A percentile compares a stretch with the other conserved stretches of the same genome.
These are phyloP conservation scores for Tylopilus vinaceipallidus DNA, from an alignment of 768 basidiomycete species.

Conservation along the genomic window DNA sequence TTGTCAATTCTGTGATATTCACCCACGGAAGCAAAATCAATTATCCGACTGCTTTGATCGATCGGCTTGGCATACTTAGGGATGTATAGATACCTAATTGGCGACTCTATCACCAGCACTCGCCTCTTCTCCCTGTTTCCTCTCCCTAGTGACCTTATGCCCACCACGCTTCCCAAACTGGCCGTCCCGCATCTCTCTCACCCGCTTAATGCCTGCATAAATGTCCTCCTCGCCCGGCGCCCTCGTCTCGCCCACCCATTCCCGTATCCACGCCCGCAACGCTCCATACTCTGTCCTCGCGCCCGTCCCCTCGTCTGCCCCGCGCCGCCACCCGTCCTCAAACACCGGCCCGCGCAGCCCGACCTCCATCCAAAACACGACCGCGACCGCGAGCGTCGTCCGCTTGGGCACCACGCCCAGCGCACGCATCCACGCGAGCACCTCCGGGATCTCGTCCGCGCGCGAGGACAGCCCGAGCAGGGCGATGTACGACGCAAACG, in stretches of 20 bases:
- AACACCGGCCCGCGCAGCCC: constrained; percentile 59
- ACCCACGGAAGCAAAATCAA: too few species aligned
- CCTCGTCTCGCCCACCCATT: constrained; percentile 52
- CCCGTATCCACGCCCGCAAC: constrained; percentile 46
- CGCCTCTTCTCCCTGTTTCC: too few species aligned
- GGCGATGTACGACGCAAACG: constrained; percentile 58
- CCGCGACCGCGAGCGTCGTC: constrained; percentile 54
- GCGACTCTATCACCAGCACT: too few species aligned
- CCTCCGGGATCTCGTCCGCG: constrained; percentile 60
- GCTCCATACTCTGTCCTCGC: constrained; percentile 24
- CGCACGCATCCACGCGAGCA: constrained; percentile 72
- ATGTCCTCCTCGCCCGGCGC: constrained; percentile 45
- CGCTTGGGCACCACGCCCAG: constrained; percentile 51
- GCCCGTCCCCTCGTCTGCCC: too few species aligned
- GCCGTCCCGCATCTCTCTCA: constrained; percentile 29
- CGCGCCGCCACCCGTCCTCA: constrained; percentile 37
- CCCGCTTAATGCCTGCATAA: constrained; percentile 24
- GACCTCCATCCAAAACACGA: constrained; percentile 74
- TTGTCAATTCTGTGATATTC: too few species aligned
- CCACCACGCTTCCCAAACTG: constrained; percentile 18
- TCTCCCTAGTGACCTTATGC: too few species aligned
- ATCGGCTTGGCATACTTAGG: too few species aligned
- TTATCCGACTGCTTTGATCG: too few species aligned
- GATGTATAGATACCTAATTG: too few species aligned
- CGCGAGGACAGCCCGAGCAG: constrained; percentile 52